phyloP scores from a whole-genome alignment of 2,329 filamentous ascomycete genomes.

The Colletotrichum sp. region DNA sequence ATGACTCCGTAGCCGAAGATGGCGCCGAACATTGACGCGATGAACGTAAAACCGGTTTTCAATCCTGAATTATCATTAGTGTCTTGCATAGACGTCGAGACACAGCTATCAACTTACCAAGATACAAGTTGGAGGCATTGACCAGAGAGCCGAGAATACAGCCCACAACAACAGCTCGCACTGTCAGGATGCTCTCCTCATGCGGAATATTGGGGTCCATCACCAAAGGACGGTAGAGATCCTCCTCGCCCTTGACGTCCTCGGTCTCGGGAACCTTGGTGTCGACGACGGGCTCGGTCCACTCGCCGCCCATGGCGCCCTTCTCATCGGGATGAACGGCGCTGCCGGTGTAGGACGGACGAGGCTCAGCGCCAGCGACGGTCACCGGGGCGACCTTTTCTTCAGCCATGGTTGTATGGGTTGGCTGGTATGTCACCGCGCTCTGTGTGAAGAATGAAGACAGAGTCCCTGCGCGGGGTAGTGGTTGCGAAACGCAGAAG shows the following conservation, averaged over 20 bases:
- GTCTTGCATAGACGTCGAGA: neutral
- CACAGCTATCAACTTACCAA: conserved; percentile 27
- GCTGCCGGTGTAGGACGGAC: conserved; percentile 1
- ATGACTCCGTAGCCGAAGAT: conserved; percentile 66
- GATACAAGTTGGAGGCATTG: conserved; percentile 67
- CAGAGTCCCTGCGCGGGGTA: neutral
- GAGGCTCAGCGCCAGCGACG: neutral
- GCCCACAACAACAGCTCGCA: conserved; percentile 60
- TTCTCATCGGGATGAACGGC: conserved; percentile 14
- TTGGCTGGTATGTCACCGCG: neutral
- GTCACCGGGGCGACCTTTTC: neutral
- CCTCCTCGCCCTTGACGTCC: conserved; percentile 36
- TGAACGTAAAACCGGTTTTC: conserved; percentile 57
- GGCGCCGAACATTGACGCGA: conserved; percentile 54
- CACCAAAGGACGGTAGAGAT: conserved; percentile 43
- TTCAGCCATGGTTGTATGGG: neutral
- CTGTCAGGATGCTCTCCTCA: conserved; percentile 55
- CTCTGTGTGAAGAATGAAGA: neutral
- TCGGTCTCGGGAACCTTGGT: conserved; percentile 31
- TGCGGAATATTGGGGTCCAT: conserved; percentile 41
- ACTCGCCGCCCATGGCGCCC: conserved; percentile 19
- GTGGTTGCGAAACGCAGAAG: neutral
- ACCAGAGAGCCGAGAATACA: conserved; percentile 62
- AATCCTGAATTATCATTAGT: conserved; percentile 37
- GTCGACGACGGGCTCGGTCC: conserved; percentile 21